Evolutionary conservation across 371 early-diverging fungal species (phyloP).

Genomic region (Mucor saturninus): DNA sequence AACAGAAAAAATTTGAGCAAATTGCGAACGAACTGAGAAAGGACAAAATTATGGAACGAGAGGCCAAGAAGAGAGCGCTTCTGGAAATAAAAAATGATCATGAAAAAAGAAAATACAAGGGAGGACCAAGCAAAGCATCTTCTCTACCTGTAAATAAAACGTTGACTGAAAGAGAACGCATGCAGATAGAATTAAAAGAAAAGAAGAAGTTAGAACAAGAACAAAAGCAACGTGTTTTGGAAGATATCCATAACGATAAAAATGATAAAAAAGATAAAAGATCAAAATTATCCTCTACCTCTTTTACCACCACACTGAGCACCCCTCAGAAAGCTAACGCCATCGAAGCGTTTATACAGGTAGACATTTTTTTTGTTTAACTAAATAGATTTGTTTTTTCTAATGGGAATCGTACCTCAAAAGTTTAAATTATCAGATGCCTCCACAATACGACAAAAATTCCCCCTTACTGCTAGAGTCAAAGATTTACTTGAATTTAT

Average conservation of each 20-base stretch:
- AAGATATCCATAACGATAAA: neutral
- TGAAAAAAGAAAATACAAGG: constrained; percentile 12
- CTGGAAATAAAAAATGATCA: constrained; percentile 37
- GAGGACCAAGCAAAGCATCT: neutral
- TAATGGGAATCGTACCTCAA: no score
- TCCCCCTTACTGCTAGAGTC: constrained; percentile 18
- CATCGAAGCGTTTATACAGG: constrained; percentile 31
- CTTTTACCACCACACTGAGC: neutral
- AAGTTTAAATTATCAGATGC: constrained; percentile 41
- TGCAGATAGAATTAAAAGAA: neutral
- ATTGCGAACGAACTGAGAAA: constrained; percentile 13
- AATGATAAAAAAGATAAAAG: constrained; percentile 3
- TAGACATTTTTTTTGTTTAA: constrained; percentile 3
- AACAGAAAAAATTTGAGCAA: constrained; percentile 12
- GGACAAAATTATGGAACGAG: constrained; percentile 21
- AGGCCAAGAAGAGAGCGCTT: constrained; percentile 25
- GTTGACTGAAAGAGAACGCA: neutral
- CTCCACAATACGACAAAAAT: constrained; percentile 30
- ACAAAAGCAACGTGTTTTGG: neutral
- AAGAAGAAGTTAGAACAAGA: neutral
- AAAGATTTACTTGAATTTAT: constrained; percentile 21
- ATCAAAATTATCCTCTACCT: neutral
- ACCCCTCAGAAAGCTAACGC: neutral
- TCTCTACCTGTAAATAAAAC: neutral
- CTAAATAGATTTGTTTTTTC: neutral